Conservation (phyloP, 2,329 filamentous ascomycete species). For the Didymella arachidicola region DNA sequence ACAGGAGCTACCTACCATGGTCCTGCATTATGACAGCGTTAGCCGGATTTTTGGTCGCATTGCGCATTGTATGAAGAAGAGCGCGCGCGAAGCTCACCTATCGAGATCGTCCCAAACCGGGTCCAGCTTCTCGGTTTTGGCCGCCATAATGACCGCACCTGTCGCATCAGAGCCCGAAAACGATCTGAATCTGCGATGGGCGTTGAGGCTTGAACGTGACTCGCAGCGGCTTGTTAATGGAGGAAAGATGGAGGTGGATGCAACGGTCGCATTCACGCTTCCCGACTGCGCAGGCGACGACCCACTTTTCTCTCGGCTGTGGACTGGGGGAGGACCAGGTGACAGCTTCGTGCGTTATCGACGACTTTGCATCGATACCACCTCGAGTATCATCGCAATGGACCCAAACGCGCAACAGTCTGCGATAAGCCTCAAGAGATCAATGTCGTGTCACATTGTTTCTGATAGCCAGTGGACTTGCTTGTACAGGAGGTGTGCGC, state of each 20-base stretch:
- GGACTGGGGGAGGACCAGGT: constrained; percentile 25
- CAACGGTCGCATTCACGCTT: constrained; percentile 47
- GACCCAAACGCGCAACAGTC: constrained; percentile 12
- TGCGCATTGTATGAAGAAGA: constrained; percentile 31
- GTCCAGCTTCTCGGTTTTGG: constrained; percentile 55
- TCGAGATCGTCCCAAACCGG: constrained; percentile 75
- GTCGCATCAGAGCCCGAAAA: constrained; percentile 34
- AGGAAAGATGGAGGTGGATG: constrained; percentile 44
- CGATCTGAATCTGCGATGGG: constrained; percentile 36
- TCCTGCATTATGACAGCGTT: constrained; percentile 51
- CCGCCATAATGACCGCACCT: constrained; percentile 62
- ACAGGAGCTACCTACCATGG: constrained; percentile 50
- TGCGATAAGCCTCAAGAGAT: constrained; percentile 20
- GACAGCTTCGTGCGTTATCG: constrained; percentile 36
- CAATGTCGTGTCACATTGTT: constrained; percentile 41
- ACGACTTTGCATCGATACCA: constrained; percentile 39
- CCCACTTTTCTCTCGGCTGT: constrained; percentile 31
- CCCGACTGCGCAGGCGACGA: constrained; percentile 31
- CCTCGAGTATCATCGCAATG: constrained; percentile 37
- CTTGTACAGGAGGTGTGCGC: constrained; percentile 30
- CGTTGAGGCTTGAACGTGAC: constrained; percentile 46
- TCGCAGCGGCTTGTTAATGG: constrained; percentile 43
- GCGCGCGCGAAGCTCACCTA: constrained; percentile 64
- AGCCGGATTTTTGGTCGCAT: constrained; percentile 43
- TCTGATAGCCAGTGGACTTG: constrained; percentile 22